Evolutionary conservation across 1,139 yeast genomes (phyloP).

Genomic region (Arxiozyma heterogenica): DNA sequence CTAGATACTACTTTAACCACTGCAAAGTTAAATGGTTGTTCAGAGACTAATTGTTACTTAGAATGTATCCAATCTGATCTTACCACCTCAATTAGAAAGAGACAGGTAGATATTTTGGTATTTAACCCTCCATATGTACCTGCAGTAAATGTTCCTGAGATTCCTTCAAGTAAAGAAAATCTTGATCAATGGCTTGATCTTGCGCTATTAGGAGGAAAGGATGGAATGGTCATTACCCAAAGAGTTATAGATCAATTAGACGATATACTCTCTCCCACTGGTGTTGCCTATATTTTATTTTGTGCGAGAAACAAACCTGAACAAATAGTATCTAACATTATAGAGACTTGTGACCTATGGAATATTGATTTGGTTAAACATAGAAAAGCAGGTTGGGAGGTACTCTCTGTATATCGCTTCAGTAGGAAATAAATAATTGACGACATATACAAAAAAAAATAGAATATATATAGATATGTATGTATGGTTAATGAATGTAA

Average conservation of each 20-base stretch:
- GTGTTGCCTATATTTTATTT: constrained; percentile 73
- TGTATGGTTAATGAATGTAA: not conserved
- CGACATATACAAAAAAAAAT: not conserved
- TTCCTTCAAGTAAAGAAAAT: constrained; percentile 34
- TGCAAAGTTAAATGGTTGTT: constrained; percentile 38
- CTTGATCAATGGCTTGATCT: constrained; percentile 70
- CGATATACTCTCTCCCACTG: constrained; percentile 40
- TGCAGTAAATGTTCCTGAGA: constrained; percentile 54
- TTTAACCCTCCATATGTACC: constrained; percentile 98
- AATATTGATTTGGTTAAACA: constrained; percentile 40
- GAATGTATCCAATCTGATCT: constrained; percentile 57
- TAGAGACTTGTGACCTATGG: constrained; percentile 37
- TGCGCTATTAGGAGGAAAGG: constrained; percentile 79
- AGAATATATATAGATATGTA: not conserved
- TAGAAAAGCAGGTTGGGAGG: constrained; percentile 95
- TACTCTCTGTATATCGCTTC: constrained; percentile 61
- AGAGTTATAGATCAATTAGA: constrained; percentile 47
- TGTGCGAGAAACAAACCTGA: constrained; percentile 84
- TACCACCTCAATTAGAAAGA: constrained; percentile 39
- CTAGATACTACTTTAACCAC: constrained; percentile 49
- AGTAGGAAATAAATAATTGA: not conserved
- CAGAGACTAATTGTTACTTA: constrained; percentile 25
- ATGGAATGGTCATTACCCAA: constrained; percentile 82
- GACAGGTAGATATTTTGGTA: constrained; percentile 55
- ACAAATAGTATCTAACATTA: constrained; percentile 34